Conservation (phyloP, 805 yeast genomes). For the Zygosaccharomyces kombuchaensis region DNA sequence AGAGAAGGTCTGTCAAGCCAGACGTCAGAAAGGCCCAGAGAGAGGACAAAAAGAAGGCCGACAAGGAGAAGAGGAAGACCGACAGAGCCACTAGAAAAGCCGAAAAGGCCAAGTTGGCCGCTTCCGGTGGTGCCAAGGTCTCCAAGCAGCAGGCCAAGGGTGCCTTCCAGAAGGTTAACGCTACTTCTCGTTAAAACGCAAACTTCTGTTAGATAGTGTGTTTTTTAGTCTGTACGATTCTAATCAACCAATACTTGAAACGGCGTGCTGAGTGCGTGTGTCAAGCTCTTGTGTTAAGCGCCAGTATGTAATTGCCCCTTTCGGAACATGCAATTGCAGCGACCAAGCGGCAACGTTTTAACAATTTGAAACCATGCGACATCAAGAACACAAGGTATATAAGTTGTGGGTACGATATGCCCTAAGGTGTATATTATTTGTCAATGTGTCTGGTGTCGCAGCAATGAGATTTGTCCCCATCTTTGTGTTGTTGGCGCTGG, state of each 20-base stretch:
- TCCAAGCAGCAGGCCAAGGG: conserved; percentile 98
- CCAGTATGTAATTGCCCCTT: conserved; percentile 2
- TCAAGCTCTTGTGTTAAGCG: neutral
- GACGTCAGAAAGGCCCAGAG: conserved; percentile 98
- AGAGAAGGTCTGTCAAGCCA: conserved; percentile 94
- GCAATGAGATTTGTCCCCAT: neutral
- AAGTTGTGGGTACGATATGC: neutral
- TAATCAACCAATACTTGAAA: conserved; percentile 7
- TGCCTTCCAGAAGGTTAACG: conserved; percentile 94
- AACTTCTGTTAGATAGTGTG: conserved; percentile 6
- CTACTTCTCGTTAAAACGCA: conserved; percentile 75
- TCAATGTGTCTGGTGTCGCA: neutral
- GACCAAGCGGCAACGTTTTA: neutral
- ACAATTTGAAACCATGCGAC: neutral
- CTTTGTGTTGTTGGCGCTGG: neutral
- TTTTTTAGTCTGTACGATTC: conserved; percentile 7
- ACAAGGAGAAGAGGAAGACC: conserved; percentile 85
- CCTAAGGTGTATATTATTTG: neutral
- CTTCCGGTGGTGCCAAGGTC: conserved; percentile 70
- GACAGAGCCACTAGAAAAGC: conserved; percentile 94
- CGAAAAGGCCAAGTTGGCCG: conserved; percentile 78
- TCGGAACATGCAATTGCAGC: conserved; percentile 7
- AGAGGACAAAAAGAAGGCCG: conserved; percentile 79
- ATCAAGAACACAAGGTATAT: neutral
- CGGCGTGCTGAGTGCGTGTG: neutral